phyloP scores from a whole-genome alignment of 352 stramenopile genomes.

The Albugo laibachii region DNA sequence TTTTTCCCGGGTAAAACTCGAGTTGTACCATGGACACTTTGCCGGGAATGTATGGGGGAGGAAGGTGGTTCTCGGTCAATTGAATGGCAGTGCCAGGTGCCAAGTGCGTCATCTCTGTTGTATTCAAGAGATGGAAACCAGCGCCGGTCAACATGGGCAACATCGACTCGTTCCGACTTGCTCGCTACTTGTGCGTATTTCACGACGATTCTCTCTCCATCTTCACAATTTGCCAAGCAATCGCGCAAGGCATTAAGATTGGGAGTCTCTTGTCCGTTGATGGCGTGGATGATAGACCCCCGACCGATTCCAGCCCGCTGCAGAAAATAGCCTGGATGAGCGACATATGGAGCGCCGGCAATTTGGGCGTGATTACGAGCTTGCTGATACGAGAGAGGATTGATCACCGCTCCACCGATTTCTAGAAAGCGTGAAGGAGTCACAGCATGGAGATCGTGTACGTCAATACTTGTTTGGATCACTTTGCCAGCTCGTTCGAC shows the following conservation, averaged over 20 bases:
- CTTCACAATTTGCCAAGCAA: conserved; percentile 44
- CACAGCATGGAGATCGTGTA: conserved; percentile 73
- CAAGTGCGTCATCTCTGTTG: conserved; percentile 47
- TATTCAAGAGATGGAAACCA: conserved; percentile 84
- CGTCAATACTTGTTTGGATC: conserved; percentile 31
- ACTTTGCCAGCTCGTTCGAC: conserved; percentile 60
- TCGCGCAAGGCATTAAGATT: conserved; percentile 70
- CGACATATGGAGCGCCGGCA: conserved; percentile 58
- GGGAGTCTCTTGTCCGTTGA: conserved; percentile 71
- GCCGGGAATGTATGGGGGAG: background rate
- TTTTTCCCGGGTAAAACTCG: conserved; percentile 71
- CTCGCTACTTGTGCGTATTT: conserved; percentile 64
- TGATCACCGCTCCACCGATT: conserved; percentile 73
- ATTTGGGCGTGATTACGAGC: conserved; percentile 63
- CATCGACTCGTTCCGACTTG: conserved; percentile 63
- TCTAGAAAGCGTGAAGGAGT: conserved; percentile 75
- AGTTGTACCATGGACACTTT: conserved; percentile 30
- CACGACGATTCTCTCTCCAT: conserved; percentile 68
- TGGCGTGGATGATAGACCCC: conserved; percentile 69
- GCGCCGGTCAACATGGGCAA: conserved; percentile 77
- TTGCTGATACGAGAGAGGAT: conserved; percentile 81
- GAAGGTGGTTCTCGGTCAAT: conserved; percentile 8
- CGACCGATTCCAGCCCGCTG: conserved; percentile 69
- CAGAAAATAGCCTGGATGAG: conserved; percentile 78
- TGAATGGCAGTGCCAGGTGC: conserved; percentile 58